Conservation (phyloP, 345 rosid species). For the Linum trigynum region DNA sequence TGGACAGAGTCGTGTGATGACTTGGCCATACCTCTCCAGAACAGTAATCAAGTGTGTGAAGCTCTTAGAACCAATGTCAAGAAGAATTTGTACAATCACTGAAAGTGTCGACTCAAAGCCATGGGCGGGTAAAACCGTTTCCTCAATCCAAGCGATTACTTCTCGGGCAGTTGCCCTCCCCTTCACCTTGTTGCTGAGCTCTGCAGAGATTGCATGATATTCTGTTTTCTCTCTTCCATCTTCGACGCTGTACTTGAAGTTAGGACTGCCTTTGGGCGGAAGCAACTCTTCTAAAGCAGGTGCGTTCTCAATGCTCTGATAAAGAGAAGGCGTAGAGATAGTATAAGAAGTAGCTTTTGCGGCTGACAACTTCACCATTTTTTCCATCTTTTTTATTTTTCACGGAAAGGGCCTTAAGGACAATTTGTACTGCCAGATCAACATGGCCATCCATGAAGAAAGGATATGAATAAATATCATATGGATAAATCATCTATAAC, state of each 20-base stretch:
- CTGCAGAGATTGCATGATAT: constrained; percentile 57
- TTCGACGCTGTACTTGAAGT: constrained; percentile 51
- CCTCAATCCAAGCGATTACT: constrained; percentile 73
- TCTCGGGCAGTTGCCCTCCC: constrained; percentile 78
- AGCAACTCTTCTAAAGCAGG: constrained; percentile 80
- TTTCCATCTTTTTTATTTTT: neutral
- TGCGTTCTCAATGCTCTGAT: constrained; percentile 84
- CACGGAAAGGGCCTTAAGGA: neutral
- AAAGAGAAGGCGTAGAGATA: neutral
- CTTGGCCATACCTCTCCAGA: constrained; percentile 91
- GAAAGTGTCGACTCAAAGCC: constrained; percentile 55
- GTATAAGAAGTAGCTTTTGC: neutral
- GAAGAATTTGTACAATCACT: constrained; percentile 73
- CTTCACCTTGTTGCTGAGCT: constrained; percentile 73
- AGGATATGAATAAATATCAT: neutral
- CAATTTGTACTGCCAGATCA: neutral
- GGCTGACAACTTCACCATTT: neutral
- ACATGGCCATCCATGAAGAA: neutral
- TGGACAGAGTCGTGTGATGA: constrained; percentile 61
- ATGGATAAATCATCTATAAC: neutral
- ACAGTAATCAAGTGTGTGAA: constrained; percentile 92
- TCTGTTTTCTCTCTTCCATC: constrained; percentile 68
- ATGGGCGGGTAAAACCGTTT: constrained; percentile 57
- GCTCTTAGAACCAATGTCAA: constrained; percentile 94
- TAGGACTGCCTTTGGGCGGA: constrained; percentile 72